Percentiles rank a stretch among this genome's conserved stretches.
phyloP scores from a whole-genome alignment of 2,329 filamentous ascomycete species.

The Sclerotinia spermophila region DNA sequence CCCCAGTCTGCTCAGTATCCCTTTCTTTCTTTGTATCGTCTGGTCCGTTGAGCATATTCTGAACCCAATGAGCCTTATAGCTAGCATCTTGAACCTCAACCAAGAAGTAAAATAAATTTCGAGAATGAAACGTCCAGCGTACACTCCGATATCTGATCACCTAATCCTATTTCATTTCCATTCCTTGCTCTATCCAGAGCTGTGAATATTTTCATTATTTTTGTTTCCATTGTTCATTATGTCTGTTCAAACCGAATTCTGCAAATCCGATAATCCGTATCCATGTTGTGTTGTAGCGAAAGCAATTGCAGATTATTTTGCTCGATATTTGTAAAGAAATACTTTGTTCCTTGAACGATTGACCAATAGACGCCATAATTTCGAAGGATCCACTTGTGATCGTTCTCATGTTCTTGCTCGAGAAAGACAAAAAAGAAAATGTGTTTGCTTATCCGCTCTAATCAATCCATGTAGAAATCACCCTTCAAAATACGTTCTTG shows the following conservation, averaged over 20 bases:
- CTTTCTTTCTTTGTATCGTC: not conserved
- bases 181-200: constrained; percentile 2
- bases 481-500: constrained; percentile 97
- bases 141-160: constrained; percentile 21
- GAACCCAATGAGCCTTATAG: not conserved
- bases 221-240: not conserved
- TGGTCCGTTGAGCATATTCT: not conserved
- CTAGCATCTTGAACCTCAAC: not conserved
- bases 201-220: not conserved
- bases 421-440: constrained; percentile 8
- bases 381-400: not conserved
- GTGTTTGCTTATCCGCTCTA: not conserved
- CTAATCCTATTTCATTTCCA: not conserved
- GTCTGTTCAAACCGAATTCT: not conserved
- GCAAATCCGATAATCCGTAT: not conserved
- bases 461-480: constrained; percentile 94
- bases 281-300: not conserved
- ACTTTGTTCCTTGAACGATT: not conserved
- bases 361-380: not conserved
- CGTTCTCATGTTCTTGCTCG: constrained; percentile 1
- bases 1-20: not conserved
- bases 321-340: not conserved
- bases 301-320: not conserved
- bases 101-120: constrained; percentile 6
- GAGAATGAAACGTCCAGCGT: constrained; percentile 32